Base-by-base conservation (phyloP, 305 asterid genomes). In the Fraxinus dipetala region DNA sequence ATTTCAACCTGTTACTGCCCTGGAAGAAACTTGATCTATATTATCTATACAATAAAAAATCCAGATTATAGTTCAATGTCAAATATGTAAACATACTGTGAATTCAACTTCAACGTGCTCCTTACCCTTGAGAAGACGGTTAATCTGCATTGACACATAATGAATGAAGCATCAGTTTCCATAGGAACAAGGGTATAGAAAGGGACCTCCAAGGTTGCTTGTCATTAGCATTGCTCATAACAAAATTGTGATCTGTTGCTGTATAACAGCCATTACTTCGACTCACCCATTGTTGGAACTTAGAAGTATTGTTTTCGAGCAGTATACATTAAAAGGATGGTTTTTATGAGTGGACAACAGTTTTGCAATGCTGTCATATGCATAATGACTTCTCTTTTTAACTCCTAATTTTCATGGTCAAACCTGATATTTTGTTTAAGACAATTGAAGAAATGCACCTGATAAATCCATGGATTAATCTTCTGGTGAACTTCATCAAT, bases 41-140 rank as follows among this genome's bases (percentile, higher is more conserved):
- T 70, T 45, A 35, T 69, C 59, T 22, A n/a, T 75, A 79, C 38
- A 70, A 31, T n/a, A 70, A 30, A 16, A 16, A 35, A 32, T 32
- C 81, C 77, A 26, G n/a, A 65, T 28, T 80, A 11, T 67, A 78
- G 67, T 76, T 77, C 22, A 22, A 85, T 54, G 79, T 54, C 20
- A 83, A 20, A 83, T 78, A 75, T 10, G 65, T 32, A 22, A n/a
- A 84, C 93, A 89, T 89, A 91, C 95, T 36, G 86, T 89, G 89
- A 91, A 91, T 85, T 92, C 97, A 85, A 92, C 90, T 86, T 92
- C 95, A 77, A 87, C 88, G 70, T 92, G 97, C 85, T 91, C 92
- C 90, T 90, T 91, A 61, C 87, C 91, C 85, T 90, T 91, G 90
- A 86, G 83, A 56, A 92, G 91, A 81, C 95, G 90, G 48, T 89